A percentile compares a stretch with the other conserved stretches of the same genome.
Conservation (phyloP, 805 yeast genomes). For the Yarrowia sp. region DNA sequence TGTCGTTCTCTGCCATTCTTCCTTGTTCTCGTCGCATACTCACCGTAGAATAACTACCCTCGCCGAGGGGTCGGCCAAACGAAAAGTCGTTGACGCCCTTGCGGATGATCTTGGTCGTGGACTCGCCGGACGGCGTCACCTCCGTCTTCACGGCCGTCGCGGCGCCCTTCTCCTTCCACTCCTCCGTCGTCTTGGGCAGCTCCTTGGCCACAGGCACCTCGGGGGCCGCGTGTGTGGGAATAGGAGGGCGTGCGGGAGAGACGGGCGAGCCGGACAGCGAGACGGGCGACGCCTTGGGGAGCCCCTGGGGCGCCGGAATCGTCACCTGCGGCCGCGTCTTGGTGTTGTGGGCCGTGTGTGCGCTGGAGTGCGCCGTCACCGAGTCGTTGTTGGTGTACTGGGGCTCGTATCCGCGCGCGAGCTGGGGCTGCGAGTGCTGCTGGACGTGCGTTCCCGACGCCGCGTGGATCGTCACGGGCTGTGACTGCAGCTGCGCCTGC, state of each 20-base stretch:
- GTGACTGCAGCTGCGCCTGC: constrained; percentile 31
- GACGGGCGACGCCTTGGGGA: constrained; percentile 22
- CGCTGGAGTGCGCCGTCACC: constrained; percentile 11
- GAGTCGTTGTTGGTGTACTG: constrained; percentile 28
- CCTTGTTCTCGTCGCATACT: constrained; percentile 13
- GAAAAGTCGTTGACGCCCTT: constrained; percentile 77
- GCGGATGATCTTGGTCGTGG: constrained; percentile 50
- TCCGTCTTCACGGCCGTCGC: constrained; percentile 52
- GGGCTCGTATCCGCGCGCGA: constrained; percentile 27
- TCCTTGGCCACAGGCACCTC: constrained; percentile 21
- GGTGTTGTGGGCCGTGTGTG: constrained; percentile 29
- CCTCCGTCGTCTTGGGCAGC: constrained; percentile 37
- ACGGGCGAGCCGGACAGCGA: constrained; percentile 1
- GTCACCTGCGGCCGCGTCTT: constrained; percentile 22
- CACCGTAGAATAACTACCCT: constrained; percentile 91
- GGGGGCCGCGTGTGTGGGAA: constrained; percentile 21
- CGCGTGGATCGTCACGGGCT: constrained; percentile 30
- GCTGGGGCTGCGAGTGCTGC: constrained; percentile 11
- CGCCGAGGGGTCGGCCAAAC: constrained; percentile 86
- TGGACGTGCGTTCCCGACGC: constrained; percentile 28
- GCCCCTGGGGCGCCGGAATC: constrained; percentile 5
- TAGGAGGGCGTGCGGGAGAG: constrained; percentile 6
- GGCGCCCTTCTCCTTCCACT: constrained; percentile 60
- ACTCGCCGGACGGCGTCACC: constrained; percentile 48
- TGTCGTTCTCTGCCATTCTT: background rate